phyloP scores from a whole-genome alignment of 169 alveolate genomes.

The Eimeria necatrix region DNA sequence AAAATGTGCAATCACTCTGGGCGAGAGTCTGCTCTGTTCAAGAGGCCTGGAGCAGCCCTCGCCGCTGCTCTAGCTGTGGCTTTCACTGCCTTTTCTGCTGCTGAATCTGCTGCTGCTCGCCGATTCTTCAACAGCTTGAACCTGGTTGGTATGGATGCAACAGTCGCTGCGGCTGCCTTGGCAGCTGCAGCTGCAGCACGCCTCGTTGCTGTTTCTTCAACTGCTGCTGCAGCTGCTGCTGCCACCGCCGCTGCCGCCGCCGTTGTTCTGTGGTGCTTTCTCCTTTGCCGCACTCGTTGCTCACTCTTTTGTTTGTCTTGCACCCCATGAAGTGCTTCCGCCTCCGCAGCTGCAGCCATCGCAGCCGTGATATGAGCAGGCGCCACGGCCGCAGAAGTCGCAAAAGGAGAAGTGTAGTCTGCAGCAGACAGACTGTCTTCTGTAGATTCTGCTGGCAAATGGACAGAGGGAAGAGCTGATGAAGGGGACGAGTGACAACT shows the following conservation, averaged over 20 bases:
- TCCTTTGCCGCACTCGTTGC: background rate
- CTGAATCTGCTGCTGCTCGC: conserved; percentile 1
- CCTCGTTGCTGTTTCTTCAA: background rate
- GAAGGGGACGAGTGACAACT: background rate
- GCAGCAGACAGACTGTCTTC: background rate
- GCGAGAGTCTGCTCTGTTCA: background rate
- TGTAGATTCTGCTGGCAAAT: background rate
- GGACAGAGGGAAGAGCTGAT: background rate
- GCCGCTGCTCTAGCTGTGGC: conserved; percentile 33
- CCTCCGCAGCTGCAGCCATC: too few species aligned
- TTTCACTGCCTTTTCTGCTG: background rate
- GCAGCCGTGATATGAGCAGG: too few species aligned
- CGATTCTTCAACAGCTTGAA: background rate
- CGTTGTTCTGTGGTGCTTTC: background rate
- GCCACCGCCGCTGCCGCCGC: conserved; percentile 14
- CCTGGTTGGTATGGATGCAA: background rate
- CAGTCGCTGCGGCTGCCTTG: background rate
- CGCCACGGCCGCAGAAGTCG: background rate
- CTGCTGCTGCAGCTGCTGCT: conserved; percentile 20
- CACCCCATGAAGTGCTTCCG: too few species aligned
- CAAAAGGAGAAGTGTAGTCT: background rate
- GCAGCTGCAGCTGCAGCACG: background rate
- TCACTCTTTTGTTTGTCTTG: too few species aligned
- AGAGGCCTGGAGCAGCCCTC: background rate
- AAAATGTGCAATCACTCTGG: too few species aligned